Evolutionary conservation across 2,329 filamentous ascomycete species (phyloP).

Genomic region (Fusarium tupiense): DNA sequence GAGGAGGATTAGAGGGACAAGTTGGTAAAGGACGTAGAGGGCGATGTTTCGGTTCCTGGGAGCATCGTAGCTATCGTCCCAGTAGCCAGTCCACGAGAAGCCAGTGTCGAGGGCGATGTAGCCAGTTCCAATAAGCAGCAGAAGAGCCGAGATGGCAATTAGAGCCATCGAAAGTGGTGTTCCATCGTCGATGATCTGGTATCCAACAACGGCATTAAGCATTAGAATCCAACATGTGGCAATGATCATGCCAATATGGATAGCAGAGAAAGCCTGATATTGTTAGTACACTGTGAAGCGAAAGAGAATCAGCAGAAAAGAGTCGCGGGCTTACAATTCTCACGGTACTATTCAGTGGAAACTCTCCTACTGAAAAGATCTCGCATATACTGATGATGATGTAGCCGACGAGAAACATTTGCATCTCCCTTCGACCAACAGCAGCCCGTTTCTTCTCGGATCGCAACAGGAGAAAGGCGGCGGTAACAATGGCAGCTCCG

Average conservation of each 20-base stretch:
- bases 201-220: constrained; percentile 91
- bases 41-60: constrained; percentile 81
- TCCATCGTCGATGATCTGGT: constrained; percentile 92
- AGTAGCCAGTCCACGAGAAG: constrained; percentile 84
- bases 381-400: constrained; percentile 92
- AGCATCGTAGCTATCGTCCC: constrained; percentile 70
- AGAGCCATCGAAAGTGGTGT: constrained; percentile 85
- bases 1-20: constrained; percentile 89
- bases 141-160: constrained; percentile 73
- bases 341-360: constrained; percentile 76
- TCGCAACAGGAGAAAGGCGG: constrained; percentile 75
- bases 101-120: constrained; percentile 97
- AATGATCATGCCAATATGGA: constrained; percentile 89
- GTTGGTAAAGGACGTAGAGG: constrained; percentile 93
- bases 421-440: constrained; percentile 96
- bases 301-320: not conserved
- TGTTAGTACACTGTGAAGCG: constrained; percentile 30
- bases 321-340: constrained; percentile 71
- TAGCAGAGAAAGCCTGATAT: constrained; percentile 81
- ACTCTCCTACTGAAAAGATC: constrained; percentile 93
- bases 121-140: constrained; percentile 87
- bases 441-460: constrained; percentile 93
- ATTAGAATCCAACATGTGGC: constrained; percentile 91
- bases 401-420: constrained; percentile 88
- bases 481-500: constrained; percentile 76